These are phyloP conservation scores for Penicillium italicum DNA, from an alignment of 2,329 filamentous ascomycete species.

Conservation along the genomic window DNA sequence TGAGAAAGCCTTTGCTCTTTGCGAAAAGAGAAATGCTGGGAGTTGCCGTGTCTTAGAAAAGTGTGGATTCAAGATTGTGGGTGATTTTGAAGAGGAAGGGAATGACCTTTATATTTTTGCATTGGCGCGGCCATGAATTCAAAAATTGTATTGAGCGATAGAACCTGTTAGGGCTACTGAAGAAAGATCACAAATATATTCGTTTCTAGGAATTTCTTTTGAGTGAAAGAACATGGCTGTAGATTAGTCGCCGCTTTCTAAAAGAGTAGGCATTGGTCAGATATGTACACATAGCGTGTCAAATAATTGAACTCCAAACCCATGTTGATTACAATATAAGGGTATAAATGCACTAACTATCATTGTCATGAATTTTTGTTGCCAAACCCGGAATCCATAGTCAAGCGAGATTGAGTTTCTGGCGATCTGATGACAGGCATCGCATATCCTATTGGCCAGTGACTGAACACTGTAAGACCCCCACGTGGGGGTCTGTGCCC, in stretches of 20 bases:
- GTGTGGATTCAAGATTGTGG: slow-evolving; percentile 18
- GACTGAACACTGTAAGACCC: no score
- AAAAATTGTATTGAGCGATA: background rate
- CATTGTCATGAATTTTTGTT: background rate
- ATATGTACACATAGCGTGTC: background rate
- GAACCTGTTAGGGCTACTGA: accelerated
- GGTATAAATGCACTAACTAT: no score
- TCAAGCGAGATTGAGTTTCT: background rate
- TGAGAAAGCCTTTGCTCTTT: slow-evolving; percentile 23
- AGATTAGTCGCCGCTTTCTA: background rate
- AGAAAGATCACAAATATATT: background rate
- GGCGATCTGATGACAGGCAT: background rate
- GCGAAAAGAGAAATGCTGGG: slow-evolving; percentile 17
- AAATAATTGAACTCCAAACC: no score
- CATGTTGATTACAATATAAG: no score
- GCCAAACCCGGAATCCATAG: background rate
- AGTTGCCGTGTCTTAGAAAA: slow-evolving; percentile 23
- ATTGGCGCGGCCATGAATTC: background rate
- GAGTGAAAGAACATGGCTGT: background rate
- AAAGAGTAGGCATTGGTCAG: background rate
- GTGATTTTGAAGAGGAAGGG: slow-evolving; percentile 6
- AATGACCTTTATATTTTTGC: slow-evolving; percentile 17
- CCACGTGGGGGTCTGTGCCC: no score
- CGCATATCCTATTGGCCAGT: no score
- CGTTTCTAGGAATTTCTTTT: no score